Conservation (phyloP, 345 rosid genomes). For the Salix suchowensis region DNA sequence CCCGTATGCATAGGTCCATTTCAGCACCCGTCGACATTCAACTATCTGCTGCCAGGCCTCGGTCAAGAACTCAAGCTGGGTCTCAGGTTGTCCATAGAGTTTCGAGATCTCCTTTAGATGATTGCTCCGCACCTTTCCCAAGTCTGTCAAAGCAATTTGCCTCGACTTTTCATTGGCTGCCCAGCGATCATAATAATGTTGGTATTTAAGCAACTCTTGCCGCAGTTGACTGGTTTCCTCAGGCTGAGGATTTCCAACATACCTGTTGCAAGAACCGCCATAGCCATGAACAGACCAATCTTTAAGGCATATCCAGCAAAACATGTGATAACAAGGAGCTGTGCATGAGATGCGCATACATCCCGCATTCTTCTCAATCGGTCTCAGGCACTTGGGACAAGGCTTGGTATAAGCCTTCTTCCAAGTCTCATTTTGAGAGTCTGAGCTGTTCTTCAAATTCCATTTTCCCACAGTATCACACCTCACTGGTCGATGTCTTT, state of each 20-base stretch:
- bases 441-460: conserved; percentile 23
- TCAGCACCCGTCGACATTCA: conserved; percentile 26
- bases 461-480: conserved; percentile 26
- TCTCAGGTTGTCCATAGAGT: neutral
- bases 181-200: conserved; percentile 34
- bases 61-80: conserved; percentile 10
- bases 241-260: neutral
- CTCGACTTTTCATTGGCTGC: conserved; percentile 18
- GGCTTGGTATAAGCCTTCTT: conserved; percentile 21
- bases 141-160: conserved; percentile 13
- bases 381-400: conserved; percentile 23
- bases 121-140: neutral
- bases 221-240: neutral
- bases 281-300: neutral
- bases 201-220: conserved; percentile 14
- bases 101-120: neutral
- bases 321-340: conserved; percentile 8
- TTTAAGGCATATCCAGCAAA: conserved; percentile 33
- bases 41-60: conserved; percentile 32
- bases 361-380: conserved; percentile 31
- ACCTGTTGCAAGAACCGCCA: neutral
- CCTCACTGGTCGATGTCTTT: conserved; percentile 14
- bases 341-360: conserved; percentile 24
- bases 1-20: conserved; percentile 34
- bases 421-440: conserved; percentile 19